Base-by-base conservation (phyloP, 1,139 yeast species). In the Tardiomyces depauwii region DNA sequence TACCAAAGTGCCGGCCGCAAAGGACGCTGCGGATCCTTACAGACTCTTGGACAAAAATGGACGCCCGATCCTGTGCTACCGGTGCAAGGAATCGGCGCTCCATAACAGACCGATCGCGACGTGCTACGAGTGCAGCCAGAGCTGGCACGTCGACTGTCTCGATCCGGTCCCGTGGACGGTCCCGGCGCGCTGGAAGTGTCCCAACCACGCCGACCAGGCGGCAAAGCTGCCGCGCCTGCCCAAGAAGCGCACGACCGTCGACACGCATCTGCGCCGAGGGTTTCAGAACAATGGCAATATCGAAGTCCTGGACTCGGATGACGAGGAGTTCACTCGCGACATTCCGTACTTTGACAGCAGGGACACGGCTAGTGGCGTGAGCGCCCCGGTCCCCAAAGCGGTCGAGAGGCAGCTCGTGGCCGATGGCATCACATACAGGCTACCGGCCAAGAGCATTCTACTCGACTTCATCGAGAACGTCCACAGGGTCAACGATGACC, bases 81-180 rank as follows among this genome's bases (percentile, higher is more conserved):
- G 74, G 52, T 91, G 98, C 67, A 82, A 83, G 1, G 71, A 64
- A 42, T 82, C 84, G 32, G 95, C 93, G 9, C 67, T 77, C 43
- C 64, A 70, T 52, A 74, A 65, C 49, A 73, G 68, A 51, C 74
- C 63, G 51, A 68, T 91, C 33, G 76, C 82, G 14, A 78, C 78
- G 49, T 91, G 98, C 62, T 96, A 89, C 59, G 83, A 81, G 57
- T 91, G 98, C 63, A 72, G 82, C 0, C 70, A 83, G n/a, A 76
- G 81, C 13, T 91, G 96, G 95, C 98, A 91, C 63, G 66, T 89
- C 42, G 97, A 91, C 64, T 91, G 98, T 63, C 64, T 91, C 12
- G 72, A 73, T 42, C 84, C 86, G 10, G 95, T 96, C 1, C 65
- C 86, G 56, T 73, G 84, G 19, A 78, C 84, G 21, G 65, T 87